Conservation (phyloP, 1,139 yeast genomes). For the Sugiyamaella neomexicana region DNA sequence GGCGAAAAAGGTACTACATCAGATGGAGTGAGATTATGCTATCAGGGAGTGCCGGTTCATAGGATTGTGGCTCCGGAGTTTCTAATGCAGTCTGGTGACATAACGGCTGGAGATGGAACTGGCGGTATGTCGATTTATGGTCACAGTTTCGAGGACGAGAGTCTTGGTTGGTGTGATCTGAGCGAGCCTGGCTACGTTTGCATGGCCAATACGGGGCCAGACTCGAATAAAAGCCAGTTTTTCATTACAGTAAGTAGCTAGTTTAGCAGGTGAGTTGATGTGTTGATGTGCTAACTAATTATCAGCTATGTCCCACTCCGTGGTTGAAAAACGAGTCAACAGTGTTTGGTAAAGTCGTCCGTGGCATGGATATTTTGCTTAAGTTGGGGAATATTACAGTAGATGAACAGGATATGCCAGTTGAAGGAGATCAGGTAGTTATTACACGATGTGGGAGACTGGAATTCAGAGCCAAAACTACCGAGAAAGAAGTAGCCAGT, state of each 20-base stretch:
- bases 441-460: conserved; percentile 62
- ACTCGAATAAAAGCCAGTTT: conserved; percentile 69
- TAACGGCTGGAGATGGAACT: conserved; percentile 42
- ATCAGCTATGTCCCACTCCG: conserved; percentile 33
- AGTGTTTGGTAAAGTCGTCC: conserved; percentile 62
- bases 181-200: conserved; percentile 41
- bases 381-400: conserved; percentile 35
- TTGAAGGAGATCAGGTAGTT: conserved; percentile 47
- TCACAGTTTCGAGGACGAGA: conserved; percentile 60
- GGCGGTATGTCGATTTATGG: conserved; percentile 38
- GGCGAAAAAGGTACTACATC: conserved; percentile 29
- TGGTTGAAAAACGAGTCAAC: conserved; percentile 61
- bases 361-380: conserved; percentile 67
- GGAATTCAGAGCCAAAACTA: conserved; percentile 25
- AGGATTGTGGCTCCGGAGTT: conserved; percentile 69
- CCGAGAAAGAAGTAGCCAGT: not conserved
- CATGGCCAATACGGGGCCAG: conserved; percentile 65
- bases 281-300: not conserved
- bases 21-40: conserved; percentile 37
- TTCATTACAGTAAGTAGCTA: conserved; percentile 50
- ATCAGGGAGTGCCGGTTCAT: conserved; percentile 56
- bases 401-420: conserved; percentile 40
- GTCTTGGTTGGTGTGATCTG: conserved; percentile 42
- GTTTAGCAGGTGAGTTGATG: not conserved
- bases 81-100: conserved; percentile 78